A percentile compares a stretch with the other conserved stretches of the same genome.
Conservation (phyloP, 257 asterid species). For the Gentiana macrophylla region DNA sequence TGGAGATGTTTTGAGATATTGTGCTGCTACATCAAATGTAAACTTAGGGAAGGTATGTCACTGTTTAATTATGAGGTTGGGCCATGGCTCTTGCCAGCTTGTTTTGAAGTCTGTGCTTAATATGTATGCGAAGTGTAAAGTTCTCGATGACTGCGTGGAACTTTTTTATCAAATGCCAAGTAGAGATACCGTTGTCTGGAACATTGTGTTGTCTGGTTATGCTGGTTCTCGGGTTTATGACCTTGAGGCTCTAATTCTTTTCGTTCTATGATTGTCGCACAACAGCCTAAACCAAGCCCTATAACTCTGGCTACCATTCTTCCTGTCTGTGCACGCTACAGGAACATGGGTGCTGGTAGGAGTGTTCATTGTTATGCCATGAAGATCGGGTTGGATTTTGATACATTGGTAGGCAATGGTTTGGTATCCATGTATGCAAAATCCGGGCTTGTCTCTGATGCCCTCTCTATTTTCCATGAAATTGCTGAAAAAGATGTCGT, state of each 20-base stretch:
- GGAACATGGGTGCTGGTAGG: conserved; percentile 34
- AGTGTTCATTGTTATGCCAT: conserved; percentile 49
- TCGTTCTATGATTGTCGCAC: conserved; percentile 24
- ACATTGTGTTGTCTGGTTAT: conserved; percentile 66
- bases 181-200: conserved; percentile 63
- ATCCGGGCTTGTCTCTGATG: conserved; percentile 42
- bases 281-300: conserved; percentile 38
- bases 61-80: conserved; percentile 44
- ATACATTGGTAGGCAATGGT: conserved; percentile 72
- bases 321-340: conserved; percentile 47
- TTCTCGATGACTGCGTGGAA: conserved; percentile 44
- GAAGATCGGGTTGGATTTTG: conserved; percentile 54
- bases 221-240: conserved; percentile 41
- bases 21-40: conserved; percentile 34
- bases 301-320: conserved; percentile 62
- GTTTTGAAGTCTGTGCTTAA: conserved; percentile 62
- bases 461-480: conserved; percentile 38
- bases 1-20: conserved; percentile 48
- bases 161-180: conserved; percentile 31
- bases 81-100: conserved; percentile 41
- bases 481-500: conserved; percentile 65
- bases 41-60: conserved; percentile 52
- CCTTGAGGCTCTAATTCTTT: conserved; percentile 33
- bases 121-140: conserved; percentile 73
- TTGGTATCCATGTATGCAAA: conserved; percentile 78